Conservation (phyloP, 805 yeast genomes). For the Ogataea dorogensis region DNA sequence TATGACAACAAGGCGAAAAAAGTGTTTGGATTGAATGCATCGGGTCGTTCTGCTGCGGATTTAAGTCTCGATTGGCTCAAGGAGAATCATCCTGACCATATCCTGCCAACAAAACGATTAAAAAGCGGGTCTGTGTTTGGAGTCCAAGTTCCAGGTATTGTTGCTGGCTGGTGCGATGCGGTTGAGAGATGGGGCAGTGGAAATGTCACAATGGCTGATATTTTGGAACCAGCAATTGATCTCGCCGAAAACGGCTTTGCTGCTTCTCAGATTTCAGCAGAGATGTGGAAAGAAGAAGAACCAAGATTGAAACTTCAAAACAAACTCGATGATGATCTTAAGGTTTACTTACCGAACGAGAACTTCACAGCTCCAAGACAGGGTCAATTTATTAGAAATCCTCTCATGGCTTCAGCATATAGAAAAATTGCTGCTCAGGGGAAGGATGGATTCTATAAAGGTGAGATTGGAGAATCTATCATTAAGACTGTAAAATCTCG, state of each 20-base stretch:
- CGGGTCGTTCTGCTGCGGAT: slow-evolving; percentile 63
- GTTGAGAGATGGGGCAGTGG: slow-evolving; percentile 72
- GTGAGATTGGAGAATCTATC: slow-evolving; percentile 66
- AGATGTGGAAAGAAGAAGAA: slow-evolving; percentile 45
- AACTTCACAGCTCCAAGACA: slow-evolving; percentile 45
- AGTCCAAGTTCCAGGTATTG: slow-evolving; percentile 75
- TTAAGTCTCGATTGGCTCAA: slow-evolving; percentile 48
- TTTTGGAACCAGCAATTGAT: slow-evolving; percentile 63
- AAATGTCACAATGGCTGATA: slow-evolving; percentile 54
- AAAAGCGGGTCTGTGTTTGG: slow-evolving; percentile 53
- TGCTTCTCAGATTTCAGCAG: slow-evolving; percentile 57
- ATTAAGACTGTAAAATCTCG: slow-evolving; percentile 48
- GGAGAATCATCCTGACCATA: slow-evolving; percentile 39
- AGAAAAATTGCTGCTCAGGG: slow-evolving; percentile 54
- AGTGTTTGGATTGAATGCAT: slow-evolving; percentile 70
- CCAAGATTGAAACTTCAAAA: slow-evolving; percentile 39
- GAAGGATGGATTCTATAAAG: slow-evolving; percentile 65
- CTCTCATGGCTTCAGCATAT: slow-evolving; percentile 51
- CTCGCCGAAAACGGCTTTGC: slow-evolving; percentile 69
- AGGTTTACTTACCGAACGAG: slow-evolving; percentile 38
- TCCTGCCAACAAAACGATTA: slow-evolving; percentile 45
- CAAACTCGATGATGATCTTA: slow-evolving; percentile 25
- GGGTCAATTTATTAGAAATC: slow-evolving; percentile 59
- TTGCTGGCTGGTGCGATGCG: slow-evolving; percentile 78
- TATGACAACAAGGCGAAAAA: slow-evolving; percentile 48